Percentiles rank a stretch among this genome's conserved stretches.
Evolutionary conservation across 164 flowering plant genomes (phyloP).

Genomic region (Vitis vinifera): DNA sequence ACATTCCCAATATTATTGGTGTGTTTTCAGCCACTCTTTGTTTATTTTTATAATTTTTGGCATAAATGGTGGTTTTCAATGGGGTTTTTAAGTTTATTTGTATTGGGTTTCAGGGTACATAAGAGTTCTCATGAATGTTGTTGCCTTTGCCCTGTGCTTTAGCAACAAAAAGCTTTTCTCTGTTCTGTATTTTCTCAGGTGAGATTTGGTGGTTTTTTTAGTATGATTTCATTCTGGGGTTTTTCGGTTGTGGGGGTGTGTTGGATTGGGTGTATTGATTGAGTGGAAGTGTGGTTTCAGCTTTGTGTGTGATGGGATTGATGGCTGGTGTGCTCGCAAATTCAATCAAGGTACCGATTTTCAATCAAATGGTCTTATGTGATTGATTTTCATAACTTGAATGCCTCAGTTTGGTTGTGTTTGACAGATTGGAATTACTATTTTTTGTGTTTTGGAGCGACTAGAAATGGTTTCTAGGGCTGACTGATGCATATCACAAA

Average conservation of each 20-base stretch:
- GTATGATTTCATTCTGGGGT: not conserved
- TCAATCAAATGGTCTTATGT: too few species aligned
- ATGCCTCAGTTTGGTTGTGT: too few species aligned
- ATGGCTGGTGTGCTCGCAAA: slow-evolving; percentile 98
- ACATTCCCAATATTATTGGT: slow-evolving; percentile 74
- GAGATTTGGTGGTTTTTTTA: not conserved
- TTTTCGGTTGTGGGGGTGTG: not conserved
- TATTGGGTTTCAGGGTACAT: slow-evolving; percentile 60
- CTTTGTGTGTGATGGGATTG: slow-evolving; percentile 91
- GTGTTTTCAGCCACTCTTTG: slow-evolving; percentile 12
- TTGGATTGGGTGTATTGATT: not conserved
- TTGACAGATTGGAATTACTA: too few species aligned
- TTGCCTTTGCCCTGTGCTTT: slow-evolving; percentile 76
- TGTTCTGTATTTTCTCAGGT: slow-evolving; percentile 81
- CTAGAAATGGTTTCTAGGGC: too few species aligned
- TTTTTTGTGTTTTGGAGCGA: too few species aligned
- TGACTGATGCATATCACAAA: too few species aligned
- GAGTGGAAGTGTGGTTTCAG: slow-evolving; percentile 38
- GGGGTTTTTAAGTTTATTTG: not conserved
- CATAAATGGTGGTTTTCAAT: too few species aligned
- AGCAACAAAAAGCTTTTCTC: slow-evolving; percentile 68
- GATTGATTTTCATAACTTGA: too few species aligned
- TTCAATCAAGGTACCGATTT: slow-evolving; percentile 78
- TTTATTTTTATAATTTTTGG: not conserved
- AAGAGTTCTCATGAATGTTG: slow-evolving; percentile 66